A percentile compares a stretch with the other conserved stretches of the same genome.
phyloP scores from a whole-genome alignment of 495 filamentous ascomycete species.

The Tuber aestivum region DNA sequence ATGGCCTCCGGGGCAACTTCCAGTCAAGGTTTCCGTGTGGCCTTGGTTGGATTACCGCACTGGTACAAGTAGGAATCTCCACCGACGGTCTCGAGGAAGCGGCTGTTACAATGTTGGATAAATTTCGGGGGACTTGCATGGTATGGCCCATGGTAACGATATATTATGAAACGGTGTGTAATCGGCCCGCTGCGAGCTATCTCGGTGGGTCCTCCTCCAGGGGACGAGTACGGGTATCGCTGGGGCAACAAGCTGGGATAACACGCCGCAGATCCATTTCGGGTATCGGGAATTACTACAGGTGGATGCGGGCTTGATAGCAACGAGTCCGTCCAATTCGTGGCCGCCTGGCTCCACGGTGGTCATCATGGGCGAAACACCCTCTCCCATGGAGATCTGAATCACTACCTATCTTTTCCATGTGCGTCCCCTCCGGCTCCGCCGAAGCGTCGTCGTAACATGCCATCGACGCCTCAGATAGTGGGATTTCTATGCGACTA shows the following conservation, averaged over 20 bases:
- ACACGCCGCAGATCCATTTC: background rate
- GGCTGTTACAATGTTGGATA: background rate
- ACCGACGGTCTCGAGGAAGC: background rate
- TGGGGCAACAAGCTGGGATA: background rate
- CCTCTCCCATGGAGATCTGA: background rate
- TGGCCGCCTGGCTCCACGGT: background rate
- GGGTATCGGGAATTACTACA: background rate
- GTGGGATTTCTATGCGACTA: background rate
- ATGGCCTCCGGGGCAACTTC: background rate
- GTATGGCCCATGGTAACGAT: background rate
- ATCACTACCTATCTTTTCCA: background rate
- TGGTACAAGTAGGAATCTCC: background rate
- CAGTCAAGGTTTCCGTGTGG: background rate
- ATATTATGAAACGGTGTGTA: background rate
- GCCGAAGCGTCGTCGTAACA: background rate
- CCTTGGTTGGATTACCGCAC: background rate
- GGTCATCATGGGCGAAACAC: background rate
- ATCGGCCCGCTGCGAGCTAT: background rate
- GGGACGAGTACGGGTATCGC: background rate
- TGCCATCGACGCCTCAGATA: background rate
- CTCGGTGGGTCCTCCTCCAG: background rate
- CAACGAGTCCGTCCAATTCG: background rate
- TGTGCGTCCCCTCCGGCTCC: background rate
- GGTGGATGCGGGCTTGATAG: background rate
- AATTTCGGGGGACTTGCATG: background rate